Evolutionary conservation across 176 grass and related monocot genomes (phyloP), one percentile per base, ranked within the genome.

Genomic region (Rhynchospora pubera): DNA sequence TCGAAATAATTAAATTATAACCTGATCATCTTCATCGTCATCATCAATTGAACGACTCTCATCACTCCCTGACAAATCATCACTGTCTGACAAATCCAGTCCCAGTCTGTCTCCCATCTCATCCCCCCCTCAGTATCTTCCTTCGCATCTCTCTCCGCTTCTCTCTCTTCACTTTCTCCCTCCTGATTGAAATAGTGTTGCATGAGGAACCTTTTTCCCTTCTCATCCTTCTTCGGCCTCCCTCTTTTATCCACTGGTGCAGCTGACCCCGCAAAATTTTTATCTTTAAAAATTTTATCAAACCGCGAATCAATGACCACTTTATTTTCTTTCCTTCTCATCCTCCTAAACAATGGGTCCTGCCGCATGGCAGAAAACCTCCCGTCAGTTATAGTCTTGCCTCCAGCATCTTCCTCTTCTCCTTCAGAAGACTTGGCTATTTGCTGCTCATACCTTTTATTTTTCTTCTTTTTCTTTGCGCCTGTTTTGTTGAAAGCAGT

Each of bases 181-280:
- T 97, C 86, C 62, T 86, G 86, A 69, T 89, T 88, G 65, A 94
- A 90, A 75, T 93, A 94, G 76, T 97, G 93, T 6, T 93, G 83
- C 51, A 92, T 75, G 65, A 97, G 78, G 26, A 92, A 91, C 65
- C 86, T 92, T 55, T 89, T 86, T 9, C 59, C 77, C 51, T 57
- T 78, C 1, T 77, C 68, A 62, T 64, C 91, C 88, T 87, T 89
- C 48, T 85, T 91, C 11, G 62, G 69, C 80, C 76, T 92, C 39
- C 91, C 90, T 4, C 88, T 85, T 90, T 94, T 97, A 85, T 97
- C 91, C 18, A 97, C 90, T 1, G 89, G 86, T 21, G 94, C 94
- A 0, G 70, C 63, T 1, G 90, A 88, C 2, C 86, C 58, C 0
- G 82, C 74, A 62, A 97, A 97, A 68, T 90, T 86, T 52, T 91